These are phyloP conservation scores for Pichia exigua DNA, from an alignment of 805 yeast genomes.

Conservation along the genomic window DNA sequence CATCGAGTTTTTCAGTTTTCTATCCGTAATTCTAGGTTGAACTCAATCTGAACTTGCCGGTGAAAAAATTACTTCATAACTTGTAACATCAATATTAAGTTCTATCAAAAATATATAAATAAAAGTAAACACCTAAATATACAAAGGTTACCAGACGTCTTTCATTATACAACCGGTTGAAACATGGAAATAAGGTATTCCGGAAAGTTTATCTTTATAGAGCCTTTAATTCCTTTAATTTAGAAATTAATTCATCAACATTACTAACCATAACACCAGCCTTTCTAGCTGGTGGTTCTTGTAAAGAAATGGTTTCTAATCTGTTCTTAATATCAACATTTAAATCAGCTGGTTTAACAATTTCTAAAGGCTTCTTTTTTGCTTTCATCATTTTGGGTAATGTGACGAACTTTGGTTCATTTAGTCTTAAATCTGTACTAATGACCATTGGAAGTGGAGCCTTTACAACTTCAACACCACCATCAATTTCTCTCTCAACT, in stretches of 20 bases:
- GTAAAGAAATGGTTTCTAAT: slow-evolving; percentile 61
- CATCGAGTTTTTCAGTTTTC: neutral
- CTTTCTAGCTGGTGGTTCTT: slow-evolving; percentile 77
- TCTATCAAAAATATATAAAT: neutral
- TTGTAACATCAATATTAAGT: neutral
- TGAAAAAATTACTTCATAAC: too few relatives aligned
- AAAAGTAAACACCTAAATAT: neutral
- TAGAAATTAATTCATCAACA: slow-evolving; percentile 76
- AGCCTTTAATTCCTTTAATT: slow-evolving; percentile 71
- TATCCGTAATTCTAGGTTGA: neutral
- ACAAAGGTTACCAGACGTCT: neutral
- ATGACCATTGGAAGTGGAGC: slow-evolving; percentile 78
- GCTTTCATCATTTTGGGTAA: slow-evolving; percentile 98
- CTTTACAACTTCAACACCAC: slow-evolving; percentile 79
- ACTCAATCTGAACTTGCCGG: neutral
- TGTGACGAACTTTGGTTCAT: slow-evolving; percentile 93
- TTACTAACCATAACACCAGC: slow-evolving; percentile 74
- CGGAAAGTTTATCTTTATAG: slow-evolving; percentile 29
- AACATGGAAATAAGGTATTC: neutral
- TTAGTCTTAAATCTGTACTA: slow-evolving; percentile 89
- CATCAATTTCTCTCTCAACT: slow-evolving; percentile 91
- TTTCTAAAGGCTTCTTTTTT: slow-evolving; percentile 85
- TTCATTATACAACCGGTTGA: neutral
- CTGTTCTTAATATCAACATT: slow-evolving; percentile 59
- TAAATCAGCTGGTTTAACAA: slow-evolving; percentile 55